Evolutionary conservation across 345 rosid species (phyloP).

Genomic region (Eucalyptus curtisii): DNA sequence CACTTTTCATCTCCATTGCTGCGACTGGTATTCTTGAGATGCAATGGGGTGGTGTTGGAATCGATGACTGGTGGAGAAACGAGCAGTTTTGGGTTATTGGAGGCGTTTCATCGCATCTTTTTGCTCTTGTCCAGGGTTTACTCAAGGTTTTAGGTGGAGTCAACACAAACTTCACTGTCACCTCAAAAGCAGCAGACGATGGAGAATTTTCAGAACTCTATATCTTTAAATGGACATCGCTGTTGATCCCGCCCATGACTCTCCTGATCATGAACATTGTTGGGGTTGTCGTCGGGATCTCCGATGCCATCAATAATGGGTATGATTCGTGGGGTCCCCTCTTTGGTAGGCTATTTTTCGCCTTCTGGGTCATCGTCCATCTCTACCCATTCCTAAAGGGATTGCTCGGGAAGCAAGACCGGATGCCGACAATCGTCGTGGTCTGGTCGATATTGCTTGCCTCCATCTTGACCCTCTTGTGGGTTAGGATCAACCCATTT

Average conservation of each 20-base stretch:
- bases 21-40: constrained; percentile 92
- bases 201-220: constrained; percentile 92
- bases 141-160: constrained; percentile 96
- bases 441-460: constrained; percentile 97
- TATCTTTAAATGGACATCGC: constrained; percentile 95
- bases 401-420: constrained; percentile 86
- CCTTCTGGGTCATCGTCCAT: constrained; percentile 90
- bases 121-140: constrained; percentile 92
- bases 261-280: constrained; percentile 75
- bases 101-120: constrained; percentile 89
- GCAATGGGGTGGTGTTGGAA: constrained; percentile 98
- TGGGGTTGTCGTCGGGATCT: constrained; percentile 87
- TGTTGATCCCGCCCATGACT: constrained; percentile 82
- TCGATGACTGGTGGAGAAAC: constrained; percentile 98
- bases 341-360: constrained; percentile 86
- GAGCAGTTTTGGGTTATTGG: constrained; percentile 99
- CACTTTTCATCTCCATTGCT: constrained; percentile 86
- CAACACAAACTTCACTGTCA: constrained; percentile 86
- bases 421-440: constrained; percentile 86
- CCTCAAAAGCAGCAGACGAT: constrained; percentile 91
- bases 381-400: constrained; percentile 99
- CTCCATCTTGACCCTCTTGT: constrained; percentile 85
- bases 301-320: constrained; percentile 94
- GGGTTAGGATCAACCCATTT: constrained; percentile 94
- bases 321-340: constrained; percentile 98